phyloP scores from a whole-genome alignment of 2,329 filamentous ascomycete genomes.

The Ambrosiella beaveri region DNA sequence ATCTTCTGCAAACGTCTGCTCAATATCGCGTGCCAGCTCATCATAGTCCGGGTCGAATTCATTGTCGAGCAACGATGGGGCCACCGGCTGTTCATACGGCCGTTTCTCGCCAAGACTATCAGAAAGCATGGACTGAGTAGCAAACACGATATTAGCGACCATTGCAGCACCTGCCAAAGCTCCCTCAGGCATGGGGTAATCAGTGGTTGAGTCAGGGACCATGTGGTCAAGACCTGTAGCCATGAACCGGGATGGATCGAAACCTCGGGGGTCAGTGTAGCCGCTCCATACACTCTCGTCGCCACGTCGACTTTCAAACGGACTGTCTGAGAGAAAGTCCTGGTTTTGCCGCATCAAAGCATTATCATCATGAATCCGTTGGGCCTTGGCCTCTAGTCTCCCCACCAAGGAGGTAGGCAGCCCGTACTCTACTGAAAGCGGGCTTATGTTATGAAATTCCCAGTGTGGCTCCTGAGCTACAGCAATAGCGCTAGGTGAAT shows the following conservation, averaged over 20 bases:
- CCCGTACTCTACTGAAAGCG: background rate
- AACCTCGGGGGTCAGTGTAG: too few species aligned
- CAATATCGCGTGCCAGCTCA: constrained; percentile 4
- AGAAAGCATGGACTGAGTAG: constrained; percentile 11
- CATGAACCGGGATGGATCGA: too few species aligned
- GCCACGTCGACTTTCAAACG: too few species aligned
- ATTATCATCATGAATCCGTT: constrained; percentile 3
- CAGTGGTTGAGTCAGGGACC: background rate
- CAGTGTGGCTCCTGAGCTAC: background rate
- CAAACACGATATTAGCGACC: constrained; percentile 11
- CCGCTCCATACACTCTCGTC: too few species aligned
- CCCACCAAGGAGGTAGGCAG: background rate
- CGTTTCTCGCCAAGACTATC: constrained; percentile 1
- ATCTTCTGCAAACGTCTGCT: constrained; percentile 2
- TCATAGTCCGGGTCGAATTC: constrained; percentile 9
- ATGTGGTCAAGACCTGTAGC: too few species aligned
- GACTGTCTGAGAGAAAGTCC: background rate
- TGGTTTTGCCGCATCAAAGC: background rate
- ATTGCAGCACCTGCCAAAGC: constrained; percentile 10
- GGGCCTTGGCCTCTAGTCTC: background rate
- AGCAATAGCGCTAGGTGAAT: background rate
- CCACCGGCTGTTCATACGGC: background rate
- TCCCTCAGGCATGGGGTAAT: background rate
- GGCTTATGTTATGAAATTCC: background rate
- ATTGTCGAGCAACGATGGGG: background rate